Conservation (phyloP, 331 rosid species). For the Malus hybrid region DNA sequence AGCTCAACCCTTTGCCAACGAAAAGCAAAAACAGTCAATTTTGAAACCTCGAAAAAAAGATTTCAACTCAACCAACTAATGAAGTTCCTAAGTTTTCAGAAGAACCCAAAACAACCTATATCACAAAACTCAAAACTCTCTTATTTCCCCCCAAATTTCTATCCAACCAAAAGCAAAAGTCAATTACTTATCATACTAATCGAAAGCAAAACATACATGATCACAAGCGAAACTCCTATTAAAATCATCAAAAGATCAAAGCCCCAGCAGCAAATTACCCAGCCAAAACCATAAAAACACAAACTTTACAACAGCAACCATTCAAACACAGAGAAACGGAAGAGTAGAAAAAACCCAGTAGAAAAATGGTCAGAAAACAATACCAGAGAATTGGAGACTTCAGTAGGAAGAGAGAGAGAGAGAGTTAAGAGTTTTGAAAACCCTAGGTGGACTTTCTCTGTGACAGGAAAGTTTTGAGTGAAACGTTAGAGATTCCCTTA, state of each 20-base stretch:
- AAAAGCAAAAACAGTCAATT: not conserved
- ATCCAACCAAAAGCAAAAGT: not conserved
- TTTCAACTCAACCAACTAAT: not conserved
- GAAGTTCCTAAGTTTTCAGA: not conserved
- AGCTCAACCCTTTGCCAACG: not conserved
- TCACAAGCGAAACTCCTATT: not conserved
- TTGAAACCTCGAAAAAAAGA: not conserved
- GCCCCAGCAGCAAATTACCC: not conserved
- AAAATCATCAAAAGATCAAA: no score
- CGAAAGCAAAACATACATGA: not conserved
- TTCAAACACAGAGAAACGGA: not conserved
- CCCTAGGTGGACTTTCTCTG: conserved; percentile 1
- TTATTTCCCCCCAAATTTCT: not conserved
- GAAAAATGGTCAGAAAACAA: not conserved
- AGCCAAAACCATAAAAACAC: not conserved
- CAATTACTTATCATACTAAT: not conserved
- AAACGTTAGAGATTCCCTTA: conserved; percentile 14
- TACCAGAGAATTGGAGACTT: not conserved
- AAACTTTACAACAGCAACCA: not conserved
- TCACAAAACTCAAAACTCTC: not conserved
- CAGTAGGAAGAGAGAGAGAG: not conserved
- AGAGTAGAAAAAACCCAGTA: not conserved
- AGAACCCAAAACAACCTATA: conserved; percentile 7
- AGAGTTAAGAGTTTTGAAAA: not conserved
- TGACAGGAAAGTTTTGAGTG: not conserved